Base-by-base conservation (phyloP, 129 eudicot species). In the Flaveria linearis region DNA sequence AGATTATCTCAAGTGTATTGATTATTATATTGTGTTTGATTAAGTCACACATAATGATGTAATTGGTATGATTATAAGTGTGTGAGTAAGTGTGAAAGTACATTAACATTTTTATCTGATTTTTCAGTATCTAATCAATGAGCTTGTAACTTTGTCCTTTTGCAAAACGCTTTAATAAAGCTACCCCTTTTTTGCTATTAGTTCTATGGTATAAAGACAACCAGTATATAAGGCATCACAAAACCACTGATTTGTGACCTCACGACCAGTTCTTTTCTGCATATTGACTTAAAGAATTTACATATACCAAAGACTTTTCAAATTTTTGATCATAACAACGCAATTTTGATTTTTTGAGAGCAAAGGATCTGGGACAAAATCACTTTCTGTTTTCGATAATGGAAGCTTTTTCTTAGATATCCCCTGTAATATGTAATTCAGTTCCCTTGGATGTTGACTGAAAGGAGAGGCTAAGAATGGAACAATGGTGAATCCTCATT, bases 401-500 rank as follows among this genome's bases (percentile, higher is more conserved):
- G 69, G 69, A 33, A 64, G 23, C 36, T 47, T 64, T 64, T 64
- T 30, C 12, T 15, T 64, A 14, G 45, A 33, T 64, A 15, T 17
- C 12, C 69, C 47, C 22, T 64, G 46, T 14, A 33, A 30, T 42
- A 22, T 41, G 42, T 69, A 46, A 42, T 23, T 69, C 45, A 25
- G 61, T 69, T 69, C 20, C 42, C 60, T 39, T 22, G 56, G 36
- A 25, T 69, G 23, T 69, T 6, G 28, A 13, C 60, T 45, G 11
- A 68, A 68, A 45, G 73, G 25, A 23, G 74, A 49, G 60, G 43
- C 14, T 30, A 23, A 47, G 57, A 51, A 69, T 61, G 20, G 61
- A 49, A 70, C 25, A 49, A 30, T 30, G 43, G 15, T 5, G 16
- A 16, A 47, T 70, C 74, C 74, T 70, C 74, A 13, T 70, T 70